These are phyloP conservation scores for Candida ficus DNA, from an alignment of 805 yeast species.

Conservation along the genomic window DNA sequence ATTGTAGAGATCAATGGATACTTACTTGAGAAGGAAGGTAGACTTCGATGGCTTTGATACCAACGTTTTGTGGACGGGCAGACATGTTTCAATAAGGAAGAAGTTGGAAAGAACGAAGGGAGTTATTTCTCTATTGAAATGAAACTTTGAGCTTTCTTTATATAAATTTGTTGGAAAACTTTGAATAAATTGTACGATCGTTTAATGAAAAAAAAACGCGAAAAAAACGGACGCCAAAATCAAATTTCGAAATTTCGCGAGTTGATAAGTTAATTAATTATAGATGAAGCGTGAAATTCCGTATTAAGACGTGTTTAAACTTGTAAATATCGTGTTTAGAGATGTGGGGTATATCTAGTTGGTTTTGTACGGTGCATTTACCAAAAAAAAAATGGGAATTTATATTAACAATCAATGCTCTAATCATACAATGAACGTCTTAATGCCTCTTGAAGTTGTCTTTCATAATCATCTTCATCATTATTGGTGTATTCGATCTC, in stretches of 20 bases:
- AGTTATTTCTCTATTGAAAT: neutral
- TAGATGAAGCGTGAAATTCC: no score
- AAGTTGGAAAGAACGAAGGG: neutral
- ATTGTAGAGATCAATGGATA: no score
- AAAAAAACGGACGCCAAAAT: neutral
- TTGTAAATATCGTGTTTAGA: no score
- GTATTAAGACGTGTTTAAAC: no score
- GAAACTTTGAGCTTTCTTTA: neutral
- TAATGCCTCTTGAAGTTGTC: slow-evolving; percentile 21
- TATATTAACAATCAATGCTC: no score
- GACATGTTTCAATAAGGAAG: slow-evolving; percentile 4
- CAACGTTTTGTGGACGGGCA: slow-evolving; percentile 70
- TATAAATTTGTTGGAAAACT: neutral
- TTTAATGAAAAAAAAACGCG: neutral
- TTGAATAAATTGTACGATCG: slow-evolving; percentile 1
- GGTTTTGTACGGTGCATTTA: no score
- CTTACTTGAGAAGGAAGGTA: slow-evolving; percentile 76
- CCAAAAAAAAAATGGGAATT: no score
- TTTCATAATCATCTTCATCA: slow-evolving; percentile 8
- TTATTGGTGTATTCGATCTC: neutral
- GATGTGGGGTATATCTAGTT: no score
- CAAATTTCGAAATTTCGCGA: neutral
- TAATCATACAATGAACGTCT: slow-evolving; percentile 20
- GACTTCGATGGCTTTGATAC: slow-evolving; percentile 94
- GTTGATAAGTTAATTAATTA: no score